Conservation (phyloP, 2,329 filamentous ascomycete genomes). For the Ambrosiella cleistominuta region DNA sequence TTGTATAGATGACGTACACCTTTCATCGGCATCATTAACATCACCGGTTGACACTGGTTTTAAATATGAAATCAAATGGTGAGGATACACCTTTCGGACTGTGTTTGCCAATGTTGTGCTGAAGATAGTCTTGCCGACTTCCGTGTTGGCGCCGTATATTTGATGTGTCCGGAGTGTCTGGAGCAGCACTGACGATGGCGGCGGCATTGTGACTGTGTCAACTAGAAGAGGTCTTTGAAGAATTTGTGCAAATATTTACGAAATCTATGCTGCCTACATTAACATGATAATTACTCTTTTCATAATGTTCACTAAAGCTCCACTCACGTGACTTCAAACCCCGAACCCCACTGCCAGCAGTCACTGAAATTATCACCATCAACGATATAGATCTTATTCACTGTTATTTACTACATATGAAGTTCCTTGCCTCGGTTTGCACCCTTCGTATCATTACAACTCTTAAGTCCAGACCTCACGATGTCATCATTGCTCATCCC, state of each 20-base stretch:
- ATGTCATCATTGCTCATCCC: background rate
- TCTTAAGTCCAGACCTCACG: background rate
- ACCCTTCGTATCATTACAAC: background rate
- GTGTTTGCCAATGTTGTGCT: conserved; percentile 55
- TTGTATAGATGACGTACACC: conserved; percentile 26
- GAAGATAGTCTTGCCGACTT: conserved; percentile 71
- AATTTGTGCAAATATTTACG: no score
- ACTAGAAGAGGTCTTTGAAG: no score
- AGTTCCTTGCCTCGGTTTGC: no score
- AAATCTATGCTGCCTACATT: no score
- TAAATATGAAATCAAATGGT: conserved; percentile 43
- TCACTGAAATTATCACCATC: no score
- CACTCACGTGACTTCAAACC: no score
- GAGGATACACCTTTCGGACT: conserved; percentile 28
- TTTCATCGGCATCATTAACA: conserved; percentile 49
- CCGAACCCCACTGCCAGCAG: no score
- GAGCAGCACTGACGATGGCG: conserved; percentile 45
- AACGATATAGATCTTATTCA: no score
- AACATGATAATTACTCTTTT: no score
- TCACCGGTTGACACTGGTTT: conserved; percentile 73
- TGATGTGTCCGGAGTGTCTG: conserved; percentile 52
- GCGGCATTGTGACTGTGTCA: conserved; percentile 20
- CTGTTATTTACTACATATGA: no score
- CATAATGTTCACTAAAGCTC: no score
- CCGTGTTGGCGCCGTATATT: conserved; percentile 68